Evolutionary conservation across 768 basidiomycete species (phyloP), one percentile per base, ranked within the genome.

Genomic region (Xerocomus brunneocitrinus): DNA sequence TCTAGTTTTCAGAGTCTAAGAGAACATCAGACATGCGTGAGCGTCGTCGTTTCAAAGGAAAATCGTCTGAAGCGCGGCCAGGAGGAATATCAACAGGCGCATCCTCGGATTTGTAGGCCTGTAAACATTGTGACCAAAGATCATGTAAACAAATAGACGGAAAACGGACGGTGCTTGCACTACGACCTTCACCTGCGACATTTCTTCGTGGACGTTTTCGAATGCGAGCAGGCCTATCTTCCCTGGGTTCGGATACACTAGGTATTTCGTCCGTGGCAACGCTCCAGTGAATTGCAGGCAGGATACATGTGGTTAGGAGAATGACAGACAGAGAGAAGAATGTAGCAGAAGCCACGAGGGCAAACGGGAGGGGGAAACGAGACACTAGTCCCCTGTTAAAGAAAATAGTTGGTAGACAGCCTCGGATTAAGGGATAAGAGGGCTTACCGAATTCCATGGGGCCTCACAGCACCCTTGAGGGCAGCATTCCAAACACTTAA

Each of bases 381-480:
- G 85, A 80, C 32, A 86, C 76, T 6, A 90, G 66, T 28, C 88
- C 87, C 24, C 89, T 91, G 55, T 16, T 13, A 41, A 47, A 46
- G 36, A 19, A 9, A 45, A 54, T 36, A 54, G 31, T 42, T n/a
- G 47, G 46, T 38, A 24, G 38, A 41, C 49, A 41, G 13, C 7
- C 34, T 50, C 42, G 30, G 10, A 38, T 30, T 4, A 28, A 51
- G 47, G 22, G n/a, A 34, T 16, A 35, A n/a, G 42, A 30, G 27
- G 42, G 57, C 79, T 55, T 63, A 89, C 91, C 87, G 79, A 40
- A 91, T 69, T 34, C 91, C 90, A 56, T 77, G 79, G 56, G 82
- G 85, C 35, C 79, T 76, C 30, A 88, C 79, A 19, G 72, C 69
- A 8, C 90, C 90, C 51, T 71, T 75, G 40, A 93, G 59, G 35